A percentile compares a stretch with the other conserved stretches of the same genome.
Conservation (phyloP, 768 basidiomycete genomes). For the Pisolithus marmoratus region DNA sequence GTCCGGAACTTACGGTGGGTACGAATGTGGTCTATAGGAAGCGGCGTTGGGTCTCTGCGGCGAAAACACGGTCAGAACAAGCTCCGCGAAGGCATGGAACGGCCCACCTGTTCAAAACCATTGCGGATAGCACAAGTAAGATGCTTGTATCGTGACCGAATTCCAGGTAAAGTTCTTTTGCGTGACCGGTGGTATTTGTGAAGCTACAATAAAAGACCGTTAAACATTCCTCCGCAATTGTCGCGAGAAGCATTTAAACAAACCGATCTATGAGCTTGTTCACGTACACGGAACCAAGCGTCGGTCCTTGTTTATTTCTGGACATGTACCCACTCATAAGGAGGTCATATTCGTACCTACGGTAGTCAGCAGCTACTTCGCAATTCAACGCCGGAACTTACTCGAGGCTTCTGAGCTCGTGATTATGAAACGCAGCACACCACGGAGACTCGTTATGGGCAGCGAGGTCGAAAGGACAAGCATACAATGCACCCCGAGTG, state of each 20-base stretch:
- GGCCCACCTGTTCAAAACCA: conserved; percentile 33
- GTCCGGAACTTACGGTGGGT: conserved; percentile 32
- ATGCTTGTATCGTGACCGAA: conserved; percentile 40
- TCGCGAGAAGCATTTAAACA: conserved; percentile 1
- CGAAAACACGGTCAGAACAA: neutral
- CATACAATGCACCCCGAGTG: conserved; percentile 37
- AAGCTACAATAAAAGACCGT: conserved; percentile 17
- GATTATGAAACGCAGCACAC: conserved; percentile 32
- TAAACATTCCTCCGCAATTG: neutral
- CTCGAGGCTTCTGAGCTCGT: conserved; percentile 33
- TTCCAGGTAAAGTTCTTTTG: conserved; percentile 32
- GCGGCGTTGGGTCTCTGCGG: conserved; percentile 28
- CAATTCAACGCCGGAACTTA: conserved; percentile 12
- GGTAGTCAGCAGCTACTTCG: neutral
- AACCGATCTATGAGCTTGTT: conserved; percentile 35
- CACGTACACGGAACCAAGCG: conserved; percentile 35
- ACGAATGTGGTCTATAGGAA: conserved; percentile 23
- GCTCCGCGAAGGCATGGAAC: conserved; percentile 19
- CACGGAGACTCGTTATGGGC: conserved; percentile 33
- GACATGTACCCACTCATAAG: conserved; percentile 35
- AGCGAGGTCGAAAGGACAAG: conserved; percentile 38
- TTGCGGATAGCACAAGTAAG: conserved; percentile 32
- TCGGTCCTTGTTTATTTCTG: conserved; percentile 26
- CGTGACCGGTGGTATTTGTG: conserved; percentile 29
- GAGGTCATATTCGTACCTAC: conserved; percentile 36